These are phyloP conservation scores for Thelonectria discophora DNA, from an alignment of 2,329 filamentous ascomycete genomes.

Conservation along the genomic window DNA sequence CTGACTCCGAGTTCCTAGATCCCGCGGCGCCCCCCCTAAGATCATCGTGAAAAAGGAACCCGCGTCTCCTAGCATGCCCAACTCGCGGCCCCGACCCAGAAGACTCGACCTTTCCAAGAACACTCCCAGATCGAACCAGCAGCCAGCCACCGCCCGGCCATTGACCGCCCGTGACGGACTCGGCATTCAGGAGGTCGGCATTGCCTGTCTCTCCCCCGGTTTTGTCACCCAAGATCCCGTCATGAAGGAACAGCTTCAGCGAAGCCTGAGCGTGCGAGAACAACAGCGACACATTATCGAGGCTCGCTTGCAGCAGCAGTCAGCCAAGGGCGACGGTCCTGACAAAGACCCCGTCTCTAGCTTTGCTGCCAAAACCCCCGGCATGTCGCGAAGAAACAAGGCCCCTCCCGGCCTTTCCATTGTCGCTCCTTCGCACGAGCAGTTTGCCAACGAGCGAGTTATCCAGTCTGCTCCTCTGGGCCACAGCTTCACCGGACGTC, in stretches of 20 bases:
- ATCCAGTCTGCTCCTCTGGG: conserved; percentile 96
- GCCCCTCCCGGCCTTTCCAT: conserved; percentile 92
- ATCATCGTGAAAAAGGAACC: conserved; percentile 98
- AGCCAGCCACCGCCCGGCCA: conserved; percentile 72
- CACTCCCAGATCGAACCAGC: conserved; percentile 60
- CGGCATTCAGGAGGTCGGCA: conserved; percentile 89
- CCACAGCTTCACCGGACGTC: conserved; percentile 92
- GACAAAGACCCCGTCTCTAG: conserved; percentile 61
- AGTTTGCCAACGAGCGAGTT: conserved; percentile 92
- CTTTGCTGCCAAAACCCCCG: conserved; percentile 75
- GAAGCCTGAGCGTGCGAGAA: conserved; percentile 91
- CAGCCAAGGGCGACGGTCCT: conserved; percentile 77
- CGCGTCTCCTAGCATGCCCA: conserved; percentile 80
- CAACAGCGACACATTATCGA: conserved; percentile 97
- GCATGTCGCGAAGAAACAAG: conserved; percentile 77
- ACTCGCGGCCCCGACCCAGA: conserved; percentile 77
- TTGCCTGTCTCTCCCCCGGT: conserved; percentile 93
- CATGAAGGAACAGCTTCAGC: conserved; percentile 94
- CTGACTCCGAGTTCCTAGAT: conserved; percentile 37
- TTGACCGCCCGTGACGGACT: conserved; percentile 82
- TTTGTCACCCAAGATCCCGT: conserved; percentile 97
- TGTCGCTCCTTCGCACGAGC: conserved; percentile 89
- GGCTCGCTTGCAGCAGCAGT: conserved; percentile 85
- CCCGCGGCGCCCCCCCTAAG: conserved; percentile 71
- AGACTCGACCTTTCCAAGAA: conserved; percentile 81